Base-by-base conservation (phyloP, 2,329 filamentous ascomycete species). In the Dactylellina haptotyla region DNA sequence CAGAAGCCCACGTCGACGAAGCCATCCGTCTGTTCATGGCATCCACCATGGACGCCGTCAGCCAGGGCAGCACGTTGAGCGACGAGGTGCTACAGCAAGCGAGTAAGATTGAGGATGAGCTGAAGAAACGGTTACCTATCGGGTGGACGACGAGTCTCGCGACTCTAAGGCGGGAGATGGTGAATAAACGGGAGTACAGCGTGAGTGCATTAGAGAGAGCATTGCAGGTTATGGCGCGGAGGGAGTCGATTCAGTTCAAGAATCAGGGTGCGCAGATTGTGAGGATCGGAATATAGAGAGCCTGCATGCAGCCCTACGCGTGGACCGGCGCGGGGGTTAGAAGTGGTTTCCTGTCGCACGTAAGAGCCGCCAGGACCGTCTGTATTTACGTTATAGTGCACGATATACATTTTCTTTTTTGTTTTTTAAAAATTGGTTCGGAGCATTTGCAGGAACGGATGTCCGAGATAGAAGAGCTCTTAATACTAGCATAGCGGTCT, bases 21-120 rank as follows among this genome's bases (percentile, higher is more conserved):
- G 95, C 95, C 1, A 99, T 99, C 78, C 90, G 95, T 0, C 86
- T 99, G 14, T 99, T 99, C 88, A 84, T 99, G 28, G 95, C 93
- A 76, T 93, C 90, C 2, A 99, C 95, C 66, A 98, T 99, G 95
- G 94, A 99, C 79, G 95, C 95, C 5, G 93, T 98, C 65, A 94
- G 92, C 71, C 92, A 96, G 78, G 94, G 93, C 72, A 89, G 90
- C 77, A 91, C 89, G 75, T 87, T 91, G 77, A 93, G 89, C 79
- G 90, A 92, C 75, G 94, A 98, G 82, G 84, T 98, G 64, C 94
- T 96, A 81, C 92, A 97, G 56, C 95, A 98, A 80, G 91, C 92
- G 4, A 85, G 86, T 76, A 92, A 92, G 77, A 87, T 98, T 3
- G 95, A 98, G 82, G 88, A 92, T 14, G 95, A 98, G 83, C 84